Conservation (phyloP, 129 eudicot genomes). For the Helichrysum umbraculigerum region DNA sequence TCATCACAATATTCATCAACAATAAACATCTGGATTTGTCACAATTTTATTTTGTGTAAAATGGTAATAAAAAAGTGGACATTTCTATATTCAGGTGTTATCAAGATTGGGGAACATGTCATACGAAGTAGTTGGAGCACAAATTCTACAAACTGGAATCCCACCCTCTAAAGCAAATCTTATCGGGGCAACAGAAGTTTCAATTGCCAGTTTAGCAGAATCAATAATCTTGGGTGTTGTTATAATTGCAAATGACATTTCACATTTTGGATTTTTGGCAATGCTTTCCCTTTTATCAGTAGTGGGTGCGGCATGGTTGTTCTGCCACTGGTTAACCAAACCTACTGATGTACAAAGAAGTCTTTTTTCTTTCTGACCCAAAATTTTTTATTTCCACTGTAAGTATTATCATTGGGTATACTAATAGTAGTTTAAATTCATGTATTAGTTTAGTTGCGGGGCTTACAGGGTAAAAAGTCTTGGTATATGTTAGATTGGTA, state of each 20-base stretch:
- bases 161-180: constrained; percentile 96
- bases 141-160: constrained; percentile 94
- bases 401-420: constrained; percentile 26
- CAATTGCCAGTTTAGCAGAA: constrained; percentile 94
- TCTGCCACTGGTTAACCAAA: constrained; percentile 74
- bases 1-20: background rate
- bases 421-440: constrained; percentile 25
- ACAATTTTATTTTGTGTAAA: background rate
- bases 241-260: constrained; percentile 79
- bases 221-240: constrained; percentile 83
- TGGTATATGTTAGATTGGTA: constrained; percentile 17
- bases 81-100: constrained; percentile 52
- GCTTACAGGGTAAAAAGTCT: constrained; percentile 16
- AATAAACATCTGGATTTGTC: background rate
- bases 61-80: background rate
- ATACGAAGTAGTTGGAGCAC: constrained; percentile 89
- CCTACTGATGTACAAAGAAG: constrained; percentile 78
- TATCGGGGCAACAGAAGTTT: constrained; percentile 91
- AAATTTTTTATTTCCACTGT: constrained; percentile 30
- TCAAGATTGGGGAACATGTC: constrained; percentile 98
- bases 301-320: constrained; percentile 85
- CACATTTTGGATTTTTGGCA: constrained; percentile 90
- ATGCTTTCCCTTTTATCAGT: constrained; percentile 80
- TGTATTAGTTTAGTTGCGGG: constrained; percentile 32
- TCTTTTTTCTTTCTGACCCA: constrained; percentile 56